Evolutionary conservation across 805 yeast genomes (phyloP).

Genomic region (Tetrapisispora iriomotensis): DNA sequence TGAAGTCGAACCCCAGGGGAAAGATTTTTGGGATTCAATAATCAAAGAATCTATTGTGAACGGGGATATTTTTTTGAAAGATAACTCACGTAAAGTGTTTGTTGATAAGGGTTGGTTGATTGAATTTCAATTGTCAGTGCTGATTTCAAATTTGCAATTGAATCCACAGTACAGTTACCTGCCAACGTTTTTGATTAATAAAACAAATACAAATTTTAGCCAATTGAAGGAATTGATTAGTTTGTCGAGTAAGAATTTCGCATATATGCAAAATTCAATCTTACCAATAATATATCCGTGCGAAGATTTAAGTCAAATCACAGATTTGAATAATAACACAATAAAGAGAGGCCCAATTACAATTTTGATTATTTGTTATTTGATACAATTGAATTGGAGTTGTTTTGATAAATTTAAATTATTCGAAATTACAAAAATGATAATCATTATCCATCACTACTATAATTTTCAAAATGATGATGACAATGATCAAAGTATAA

Average conservation of each 20-base stretch:
- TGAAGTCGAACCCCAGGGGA: no score
- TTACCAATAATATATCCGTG: constrained; percentile 20
- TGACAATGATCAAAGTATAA: constrained; percentile 5
- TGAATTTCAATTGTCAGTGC: constrained; percentile 5
- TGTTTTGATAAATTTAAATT: constrained; percentile 21
- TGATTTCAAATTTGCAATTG: constrained; percentile 12
- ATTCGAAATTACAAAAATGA: constrained; percentile 19
- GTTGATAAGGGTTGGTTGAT: constrained; percentile 3
- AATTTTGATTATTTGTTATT: constrained; percentile 6
- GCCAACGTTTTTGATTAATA: constrained; percentile 16
- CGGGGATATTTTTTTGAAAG: not conserved
- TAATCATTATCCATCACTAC: constrained; percentile 4
- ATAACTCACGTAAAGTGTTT: not conserved
- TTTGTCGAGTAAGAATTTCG: constrained; percentile 10
- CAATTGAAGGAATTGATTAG: constrained; percentile 6
- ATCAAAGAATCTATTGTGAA: not conserved
- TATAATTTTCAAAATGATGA: not conserved
- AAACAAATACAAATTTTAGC: constrained; percentile 9
- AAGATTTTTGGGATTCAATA: constrained; percentile 19
- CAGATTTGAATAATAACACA: constrained; percentile 4
- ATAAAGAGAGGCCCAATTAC: not conserved
- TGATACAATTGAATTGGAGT: constrained; percentile 25
- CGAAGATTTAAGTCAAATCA: constrained; percentile 8
- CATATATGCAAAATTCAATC: constrained; percentile 14
- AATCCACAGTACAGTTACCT: constrained; percentile 10